These are phyloP conservation scores for Globisporangium spinosum DNA, from an alignment of 352 stramenopile species.

Conservation along the genomic window DNA sequence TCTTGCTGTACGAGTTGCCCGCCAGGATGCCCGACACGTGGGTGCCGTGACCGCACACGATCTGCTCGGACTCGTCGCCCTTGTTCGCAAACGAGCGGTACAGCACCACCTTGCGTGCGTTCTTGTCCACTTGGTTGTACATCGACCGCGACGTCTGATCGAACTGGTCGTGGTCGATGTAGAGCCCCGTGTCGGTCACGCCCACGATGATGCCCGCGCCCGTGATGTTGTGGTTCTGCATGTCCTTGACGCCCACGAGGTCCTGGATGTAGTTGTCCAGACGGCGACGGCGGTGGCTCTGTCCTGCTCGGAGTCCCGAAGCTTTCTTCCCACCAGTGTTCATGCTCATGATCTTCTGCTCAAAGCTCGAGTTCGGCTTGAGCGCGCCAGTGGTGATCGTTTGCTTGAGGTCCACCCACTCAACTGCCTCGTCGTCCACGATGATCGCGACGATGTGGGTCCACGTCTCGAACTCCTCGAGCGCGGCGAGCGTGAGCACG, in stretches of 20 bases:
- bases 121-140: conserved; percentile 50
- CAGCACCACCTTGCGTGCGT: conserved; percentile 75
- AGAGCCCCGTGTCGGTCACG: conserved; percentile 72
- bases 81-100: conserved; percentile 78
- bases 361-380: conserved; percentile 25
- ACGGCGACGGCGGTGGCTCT: conserved; percentile 22
- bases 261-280: conserved; percentile 57
- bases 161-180: conserved; percentile 81
- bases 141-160: conserved; percentile 49
- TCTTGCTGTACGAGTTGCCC: conserved; percentile 47
- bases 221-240: conserved; percentile 64
- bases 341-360: conserved; percentile 34
- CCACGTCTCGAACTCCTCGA: conserved; percentile 66
- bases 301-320: not conserved
- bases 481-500: conserved; percentile 32
- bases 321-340: not conserved
- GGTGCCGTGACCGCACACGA: conserved; percentile 82
- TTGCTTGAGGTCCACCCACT: conserved; percentile 68
- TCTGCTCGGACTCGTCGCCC: conserved; percentile 54
- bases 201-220: conserved; percentile 60
- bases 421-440: conserved; percentile 51
- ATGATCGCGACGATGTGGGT: conserved; percentile 41
- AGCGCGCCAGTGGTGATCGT: conserved; percentile 41
- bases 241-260: conserved; percentile 46
- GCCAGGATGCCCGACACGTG: conserved; percentile 83